A percentile compares a stretch with the other conserved stretches of the same genome.
Evolutionary conservation across 2,329 filamentous ascomycete species (phyloP).

Genomic region (Apiospora malaysiana): DNA sequence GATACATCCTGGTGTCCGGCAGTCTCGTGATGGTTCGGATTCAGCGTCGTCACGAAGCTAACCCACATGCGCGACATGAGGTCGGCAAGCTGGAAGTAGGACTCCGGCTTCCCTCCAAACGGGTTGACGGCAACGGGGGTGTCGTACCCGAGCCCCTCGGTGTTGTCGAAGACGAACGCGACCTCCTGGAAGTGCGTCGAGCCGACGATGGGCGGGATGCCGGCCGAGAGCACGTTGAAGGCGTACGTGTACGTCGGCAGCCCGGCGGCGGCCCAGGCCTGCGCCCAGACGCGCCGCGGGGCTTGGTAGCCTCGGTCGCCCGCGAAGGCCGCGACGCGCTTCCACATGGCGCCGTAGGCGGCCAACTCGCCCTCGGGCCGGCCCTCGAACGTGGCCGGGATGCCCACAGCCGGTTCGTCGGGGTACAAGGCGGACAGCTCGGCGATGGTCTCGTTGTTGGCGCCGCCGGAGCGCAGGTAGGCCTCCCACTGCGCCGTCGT

Average conservation of each 20-base stretch:
- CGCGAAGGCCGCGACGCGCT: constrained; percentile 57
- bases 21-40: constrained; percentile 46
- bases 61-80: constrained; percentile 59
- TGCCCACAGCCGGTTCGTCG: constrained; percentile 52
- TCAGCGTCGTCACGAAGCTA: constrained; percentile 50
- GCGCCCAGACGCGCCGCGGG: constrained; percentile 57
- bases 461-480: constrained; percentile 23
- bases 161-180: constrained; percentile 59
- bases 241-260: constrained; percentile 56
- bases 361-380: constrained; percentile 36
- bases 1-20: background rate
- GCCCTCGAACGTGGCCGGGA: constrained; percentile 48
- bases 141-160: constrained; percentile 51
- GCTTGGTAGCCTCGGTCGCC: constrained; percentile 63
- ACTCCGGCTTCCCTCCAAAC: constrained; percentile 47
- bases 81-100: constrained; percentile 48
- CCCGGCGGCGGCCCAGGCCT: constrained; percentile 54
- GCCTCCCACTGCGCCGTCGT: constrained; percentile 20
- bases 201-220: constrained; percentile 31
- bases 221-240: constrained; percentile 43
- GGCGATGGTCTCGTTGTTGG: constrained; percentile 35
- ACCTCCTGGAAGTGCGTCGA: constrained; percentile 53
- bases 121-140: constrained; percentile 37
- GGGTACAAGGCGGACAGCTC: constrained; percentile 54
- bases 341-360: constrained; percentile 53